phyloP scores from a whole-genome alignment of 2,329 filamentous ascomycete species.

The Pezicula carpinea region DNA sequence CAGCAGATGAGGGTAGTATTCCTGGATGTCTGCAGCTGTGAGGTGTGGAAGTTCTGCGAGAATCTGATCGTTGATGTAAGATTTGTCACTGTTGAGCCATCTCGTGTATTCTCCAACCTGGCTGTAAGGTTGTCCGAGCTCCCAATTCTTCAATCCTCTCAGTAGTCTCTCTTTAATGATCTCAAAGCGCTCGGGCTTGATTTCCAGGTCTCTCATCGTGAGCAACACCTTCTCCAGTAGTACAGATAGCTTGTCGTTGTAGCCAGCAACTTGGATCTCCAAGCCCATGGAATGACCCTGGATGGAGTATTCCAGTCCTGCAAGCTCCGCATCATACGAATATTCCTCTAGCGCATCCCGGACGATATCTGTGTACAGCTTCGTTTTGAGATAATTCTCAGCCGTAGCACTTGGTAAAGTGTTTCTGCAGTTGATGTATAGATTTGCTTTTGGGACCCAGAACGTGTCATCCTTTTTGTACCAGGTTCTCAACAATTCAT shows the following conservation, averaged over 20 bases:
- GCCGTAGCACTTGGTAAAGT: constrained; percentile 76
- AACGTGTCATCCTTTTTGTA: constrained; percentile 98
- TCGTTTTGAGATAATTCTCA: constrained; percentile 71
- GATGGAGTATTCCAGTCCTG: constrained; percentile 82
- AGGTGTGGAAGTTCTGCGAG: constrained; percentile 71
- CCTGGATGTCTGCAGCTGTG: constrained; percentile 67
- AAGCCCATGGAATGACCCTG: constrained; percentile 67
- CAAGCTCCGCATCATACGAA: constrained; percentile 91
- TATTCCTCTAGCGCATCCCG: constrained; percentile 88
- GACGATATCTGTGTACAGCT: constrained; percentile 79
- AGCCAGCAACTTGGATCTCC: constrained; percentile 76
- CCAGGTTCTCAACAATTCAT: constrained; percentile 78
- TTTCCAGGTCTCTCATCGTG: constrained; percentile 77
- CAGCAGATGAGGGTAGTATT: constrained; percentile 76
- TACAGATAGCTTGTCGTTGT: constrained; percentile 93
- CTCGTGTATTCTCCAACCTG: constrained; percentile 80
- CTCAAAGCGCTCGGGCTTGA: constrained; percentile 82
- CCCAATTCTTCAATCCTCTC: constrained; percentile 78
- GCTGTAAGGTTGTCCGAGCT: constrained; percentile 82
- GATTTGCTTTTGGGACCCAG: constrained; percentile 92
- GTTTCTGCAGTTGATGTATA: constrained; percentile 76
- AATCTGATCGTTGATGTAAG: constrained; percentile 76
- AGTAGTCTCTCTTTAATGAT: constrained; percentile 83
- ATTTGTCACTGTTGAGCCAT: constrained; percentile 73
- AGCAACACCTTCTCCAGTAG: constrained; percentile 83